Base-by-base conservation (phyloP, 352 stramenopile species). In the Blastocystis sp. region DNA sequence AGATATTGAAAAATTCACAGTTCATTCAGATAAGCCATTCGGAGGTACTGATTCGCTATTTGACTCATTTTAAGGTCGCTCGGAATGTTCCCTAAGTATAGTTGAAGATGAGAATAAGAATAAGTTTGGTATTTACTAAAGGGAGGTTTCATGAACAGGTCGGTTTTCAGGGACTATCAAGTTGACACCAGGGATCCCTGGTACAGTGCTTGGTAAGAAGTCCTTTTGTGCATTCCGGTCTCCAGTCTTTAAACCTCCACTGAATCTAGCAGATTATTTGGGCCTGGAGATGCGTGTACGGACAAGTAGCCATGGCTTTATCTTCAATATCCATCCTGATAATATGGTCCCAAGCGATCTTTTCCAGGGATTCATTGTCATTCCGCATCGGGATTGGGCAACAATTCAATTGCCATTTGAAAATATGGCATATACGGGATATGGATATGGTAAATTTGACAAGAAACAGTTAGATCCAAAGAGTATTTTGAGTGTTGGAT, bases 251-350 rank as follows among this genome's bases (percentile, higher is more conserved):
- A 68, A 76, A 37, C 78, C 78, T 53, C 66, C 78, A 60, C 54
- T 89, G 17, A 89, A 89, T 76, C 51, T 76, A 7, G 66, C 37
- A 15, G 60, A 89, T 27, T 89, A 89, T 30, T 37, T 79, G 17
- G 78, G 78, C 0, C 40, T 89, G 42, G 78, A 89, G 19, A 89
- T 89, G 78, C 60, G 66, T 40, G 78, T 89, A n/a, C 60, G 78
- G 22, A 89, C 78, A 1, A 79, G 66, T 53, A 89, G 57, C 40
- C 66, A 89, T 30, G 66, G 78, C 15, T 89, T 78, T 44, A 58
- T 89, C 5, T 89, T 89, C 51, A 89, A 89, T 30, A 89, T 89
- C 76, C 60, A 89, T 60, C 78, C 78, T 19, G 78, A 89, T 30
- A 79, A 76, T 40, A 89, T 89, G 78, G 60, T 89, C 13, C 78